Base-by-base conservation (phyloP, 495 filamentous ascomycete genomes). In the Lentithecium fluviatile region DNA sequence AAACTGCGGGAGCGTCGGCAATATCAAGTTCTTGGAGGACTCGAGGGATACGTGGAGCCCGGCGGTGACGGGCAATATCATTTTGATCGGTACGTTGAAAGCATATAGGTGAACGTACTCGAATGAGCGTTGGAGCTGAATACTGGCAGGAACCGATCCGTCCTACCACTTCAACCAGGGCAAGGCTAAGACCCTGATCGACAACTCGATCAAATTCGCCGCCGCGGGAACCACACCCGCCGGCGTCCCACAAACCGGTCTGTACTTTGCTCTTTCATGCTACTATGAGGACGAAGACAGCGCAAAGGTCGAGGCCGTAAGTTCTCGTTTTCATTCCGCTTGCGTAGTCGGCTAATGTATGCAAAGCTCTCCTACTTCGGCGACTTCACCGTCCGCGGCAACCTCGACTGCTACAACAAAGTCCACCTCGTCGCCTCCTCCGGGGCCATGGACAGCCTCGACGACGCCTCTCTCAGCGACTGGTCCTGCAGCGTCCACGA, bases 401-500 rank as follows among this genome's bases (percentile, higher is more conserved):
- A 71, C 36, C 21, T 60, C 11, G 60, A 62, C 21, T 58, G 68
- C 56, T 70, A 70, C 43, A 75, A 81, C 65, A 64, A 78, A 10
- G 77, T 67, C 5, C 78, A 81, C 59, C 73, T 79, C 7, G 77
- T 79, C 13, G 78, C 77, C 62, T 57, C 59, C 11, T 75, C 74
- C 12, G 42, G 52, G 0, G 75, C 76, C 45, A 70, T 81, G 52
- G 69, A 61, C 1, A 70, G 69, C 6, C 68, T 81, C 20, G 71
- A 72, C 42, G 78, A 81, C 65, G 51, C 12, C 4, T 65, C 70
- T 11, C 71, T 79, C 4, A 78, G 75, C 36, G 68, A 75, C 61
- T 81, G 78, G 78, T 70, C 72, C 40, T 81, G 78, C 60, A 75
- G 72, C 49, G 78, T 79, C 34, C 78, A 81, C 50, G 78, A 80